phyloP scores from a whole-genome alignment of 768 basidiomycete genomes.

The Tephrocybe sp. region DNA sequence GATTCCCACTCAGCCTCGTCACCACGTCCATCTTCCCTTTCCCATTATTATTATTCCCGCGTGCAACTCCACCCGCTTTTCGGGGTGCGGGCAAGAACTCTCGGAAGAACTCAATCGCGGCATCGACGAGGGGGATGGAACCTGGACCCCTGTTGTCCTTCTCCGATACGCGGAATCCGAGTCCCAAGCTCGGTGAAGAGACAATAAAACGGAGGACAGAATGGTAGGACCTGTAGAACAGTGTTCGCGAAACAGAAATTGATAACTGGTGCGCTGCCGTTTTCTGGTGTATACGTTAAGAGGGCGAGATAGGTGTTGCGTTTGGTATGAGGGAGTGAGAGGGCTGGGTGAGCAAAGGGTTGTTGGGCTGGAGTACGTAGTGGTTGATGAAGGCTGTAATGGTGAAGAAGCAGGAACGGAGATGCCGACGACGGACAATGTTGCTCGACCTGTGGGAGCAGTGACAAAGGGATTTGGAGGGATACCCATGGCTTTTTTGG shows the following conservation, averaged over 20 bases:
- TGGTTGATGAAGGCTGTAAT: constrained; percentile 18
- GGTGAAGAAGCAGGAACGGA: constrained; percentile 57
- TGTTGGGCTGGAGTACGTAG: constrained; percentile 28
- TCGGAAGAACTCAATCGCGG: constrained; percentile 69
- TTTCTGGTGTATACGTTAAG: constrained; percentile 36
- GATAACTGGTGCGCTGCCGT: constrained; percentile 27
- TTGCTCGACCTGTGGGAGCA: constrained; percentile 43
- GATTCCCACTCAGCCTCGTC: constrained; percentile 44
- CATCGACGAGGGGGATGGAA: constrained; percentile 58
- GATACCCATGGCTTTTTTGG: constrained; percentile 81
- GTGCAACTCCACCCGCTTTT: constrained; percentile 29
- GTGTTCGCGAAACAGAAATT: constrained; percentile 99
- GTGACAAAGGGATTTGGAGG: constrained; percentile 44
- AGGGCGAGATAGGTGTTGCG: constrained; percentile 53
- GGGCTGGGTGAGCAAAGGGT: constrained; percentile 20
- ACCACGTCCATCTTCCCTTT: constrained; percentile 29
- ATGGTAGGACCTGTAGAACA: constrained; percentile 86
- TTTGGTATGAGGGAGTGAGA: constrained; percentile 32
- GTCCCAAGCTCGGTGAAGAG: constrained; percentile 70
- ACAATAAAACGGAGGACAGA: constrained; percentile 81
- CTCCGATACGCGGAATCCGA: constrained; percentile 26
- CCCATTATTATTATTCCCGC: constrained; percentile 38
- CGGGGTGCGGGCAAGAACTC: constrained; percentile 54
- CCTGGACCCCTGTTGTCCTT: constrained; percentile 27
- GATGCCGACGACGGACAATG: constrained; percentile 69